Evolutionary conservation across 2,329 filamentous ascomycete genomes (phyloP).

Genomic region (Penicillium sp.): DNA sequence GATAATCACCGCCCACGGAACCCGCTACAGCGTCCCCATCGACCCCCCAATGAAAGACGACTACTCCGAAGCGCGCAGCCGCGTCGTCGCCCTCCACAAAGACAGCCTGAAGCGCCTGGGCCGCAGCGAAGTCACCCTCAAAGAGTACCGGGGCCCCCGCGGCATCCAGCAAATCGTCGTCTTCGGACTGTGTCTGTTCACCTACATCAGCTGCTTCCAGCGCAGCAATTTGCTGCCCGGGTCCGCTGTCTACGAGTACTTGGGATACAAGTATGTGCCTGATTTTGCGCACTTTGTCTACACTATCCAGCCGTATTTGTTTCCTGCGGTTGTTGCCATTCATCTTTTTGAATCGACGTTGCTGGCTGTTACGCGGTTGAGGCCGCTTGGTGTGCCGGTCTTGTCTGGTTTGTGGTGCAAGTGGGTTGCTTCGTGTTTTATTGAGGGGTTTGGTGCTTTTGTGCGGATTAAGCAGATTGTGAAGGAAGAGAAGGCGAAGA

Average conservation of each 20-base stretch:
- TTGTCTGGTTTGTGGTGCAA: conserved; percentile 50
- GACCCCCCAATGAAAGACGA: conserved; percentile 64
- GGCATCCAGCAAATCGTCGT: conserved; percentile 55
- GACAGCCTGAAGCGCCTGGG: conserved; percentile 58
- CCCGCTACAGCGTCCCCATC: conserved; percentile 56
- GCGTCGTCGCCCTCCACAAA: conserved; percentile 69
- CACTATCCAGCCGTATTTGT: conserved; percentile 57
- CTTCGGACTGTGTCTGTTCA: conserved; percentile 54
- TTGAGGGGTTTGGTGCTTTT: conserved; percentile 53
- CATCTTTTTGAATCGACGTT: conserved; percentile 62
- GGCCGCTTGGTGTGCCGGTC: conserved; percentile 50
- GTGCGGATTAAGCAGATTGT: conserved; percentile 47
- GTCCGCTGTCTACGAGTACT: conserved; percentile 46
- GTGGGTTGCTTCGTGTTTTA: conserved; percentile 51
- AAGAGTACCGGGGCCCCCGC: conserved; percentile 50
- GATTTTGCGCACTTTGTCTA: conserved; percentile 57
- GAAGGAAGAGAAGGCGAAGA: conserved; percentile 38
- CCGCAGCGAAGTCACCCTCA: conserved; percentile 55
- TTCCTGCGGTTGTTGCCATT: conserved; percentile 57
- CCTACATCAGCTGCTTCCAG: conserved; percentile 51
- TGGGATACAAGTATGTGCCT: conserved; percentile 53
- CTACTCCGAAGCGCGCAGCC: conserved; percentile 63
- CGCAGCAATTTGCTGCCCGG: conserved; percentile 54
- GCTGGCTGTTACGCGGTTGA: conserved; percentile 47
- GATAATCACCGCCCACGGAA: conserved; percentile 54